Conservation (phyloP, 2,329 filamentous ascomycete species). For the Hypoxylon sp. region DNA sequence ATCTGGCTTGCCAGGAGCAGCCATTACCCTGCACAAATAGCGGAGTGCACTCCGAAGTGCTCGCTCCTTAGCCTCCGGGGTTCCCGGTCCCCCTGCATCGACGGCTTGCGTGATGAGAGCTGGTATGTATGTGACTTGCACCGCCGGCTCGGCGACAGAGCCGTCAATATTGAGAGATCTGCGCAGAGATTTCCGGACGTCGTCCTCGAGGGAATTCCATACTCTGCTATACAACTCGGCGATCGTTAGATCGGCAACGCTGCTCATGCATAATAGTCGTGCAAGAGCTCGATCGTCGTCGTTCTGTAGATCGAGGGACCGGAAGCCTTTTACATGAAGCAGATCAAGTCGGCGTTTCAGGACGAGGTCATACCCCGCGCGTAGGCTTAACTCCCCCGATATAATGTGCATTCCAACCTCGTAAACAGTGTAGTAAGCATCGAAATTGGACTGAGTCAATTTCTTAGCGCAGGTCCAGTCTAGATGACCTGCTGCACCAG, state of each 20-base stretch:
- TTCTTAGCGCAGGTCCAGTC: constrained; percentile 53
- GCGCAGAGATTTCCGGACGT: constrained; percentile 47
- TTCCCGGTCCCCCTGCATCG: constrained; percentile 43
- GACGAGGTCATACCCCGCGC: constrained; percentile 55
- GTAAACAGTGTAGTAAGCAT: constrained; percentile 53
- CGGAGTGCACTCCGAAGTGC: constrained; percentile 51
- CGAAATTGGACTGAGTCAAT: constrained; percentile 55
- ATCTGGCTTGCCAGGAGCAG: constrained; percentile 31
- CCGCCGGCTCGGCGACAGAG: constrained; percentile 52
- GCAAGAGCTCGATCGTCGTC: constrained; percentile 54
- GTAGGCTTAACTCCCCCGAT: constrained; percentile 41
- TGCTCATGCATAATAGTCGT: constrained; percentile 57
- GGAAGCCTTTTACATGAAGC: constrained; percentile 52
- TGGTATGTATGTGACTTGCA: constrained; percentile 58
- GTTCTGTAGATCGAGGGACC: constrained; percentile 47
- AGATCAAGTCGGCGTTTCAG: constrained; percentile 51
- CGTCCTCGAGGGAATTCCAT: constrained; percentile 47
- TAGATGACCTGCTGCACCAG: constrained; percentile 56
- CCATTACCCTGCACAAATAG: constrained; percentile 51
- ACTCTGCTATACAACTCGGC: constrained; percentile 53
- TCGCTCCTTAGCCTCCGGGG: constrained; percentile 39
- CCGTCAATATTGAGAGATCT: constrained; percentile 56
- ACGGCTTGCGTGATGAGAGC: constrained; percentile 55
- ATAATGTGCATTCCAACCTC: constrained; percentile 53
- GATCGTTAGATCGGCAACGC: constrained; percentile 50